A percentile compares a stretch with the other conserved stretches of the same genome.
Evolutionary conservation across 1,284 basidiomycete genomes (phyloP).

Genomic region (Stygiomarasmius scandens): DNA sequence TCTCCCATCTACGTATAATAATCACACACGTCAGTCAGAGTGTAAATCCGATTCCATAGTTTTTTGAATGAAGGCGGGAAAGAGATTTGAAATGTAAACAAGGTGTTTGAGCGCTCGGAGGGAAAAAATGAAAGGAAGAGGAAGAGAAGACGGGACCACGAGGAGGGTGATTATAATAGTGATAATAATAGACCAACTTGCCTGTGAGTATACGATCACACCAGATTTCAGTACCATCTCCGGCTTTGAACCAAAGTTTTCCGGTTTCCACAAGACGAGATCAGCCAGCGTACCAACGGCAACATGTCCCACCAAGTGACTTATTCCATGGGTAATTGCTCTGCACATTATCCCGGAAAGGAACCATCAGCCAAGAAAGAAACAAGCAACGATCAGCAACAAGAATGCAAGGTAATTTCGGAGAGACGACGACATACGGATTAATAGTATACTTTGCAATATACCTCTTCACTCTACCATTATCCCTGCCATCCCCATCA

Average conservation of each 20-base stretch:
- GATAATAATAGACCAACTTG: constrained; percentile 32
- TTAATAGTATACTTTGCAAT: constrained; percentile 98
- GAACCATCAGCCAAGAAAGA: constrained; percentile 7
- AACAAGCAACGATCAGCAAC: neutral
- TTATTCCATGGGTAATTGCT: constrained; percentile 93
- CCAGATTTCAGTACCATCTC: constrained; percentile 95
- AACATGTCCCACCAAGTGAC: constrained; percentile 86
- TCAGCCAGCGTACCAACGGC: constrained; percentile 87
- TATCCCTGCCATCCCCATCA: constrained; percentile 75
- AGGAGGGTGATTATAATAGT: neutral
- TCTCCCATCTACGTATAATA: constrained; percentile 79
- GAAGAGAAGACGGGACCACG: too few species aligned
- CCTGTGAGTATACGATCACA: constrained; percentile 89
- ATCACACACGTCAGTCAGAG: neutral
- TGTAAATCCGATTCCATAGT: too few species aligned
- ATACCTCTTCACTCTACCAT: constrained; percentile 96
- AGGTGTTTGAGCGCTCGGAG: too few species aligned
- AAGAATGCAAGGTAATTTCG: too few species aligned
- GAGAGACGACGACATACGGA: constrained; percentile 65
- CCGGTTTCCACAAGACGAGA: constrained; percentile 92
- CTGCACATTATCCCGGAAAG: constrained; percentile 41
- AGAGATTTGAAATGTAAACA: neutral
- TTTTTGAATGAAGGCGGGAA: neutral
- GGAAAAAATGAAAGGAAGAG: neutral
- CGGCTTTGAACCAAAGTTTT: constrained; percentile 90